Evolutionary conservation across 2,329 filamentous ascomycete genomes (phyloP), one percentile per base, ranked within the genome.

Genomic region (Rhynchosporium graminicola): DNA sequence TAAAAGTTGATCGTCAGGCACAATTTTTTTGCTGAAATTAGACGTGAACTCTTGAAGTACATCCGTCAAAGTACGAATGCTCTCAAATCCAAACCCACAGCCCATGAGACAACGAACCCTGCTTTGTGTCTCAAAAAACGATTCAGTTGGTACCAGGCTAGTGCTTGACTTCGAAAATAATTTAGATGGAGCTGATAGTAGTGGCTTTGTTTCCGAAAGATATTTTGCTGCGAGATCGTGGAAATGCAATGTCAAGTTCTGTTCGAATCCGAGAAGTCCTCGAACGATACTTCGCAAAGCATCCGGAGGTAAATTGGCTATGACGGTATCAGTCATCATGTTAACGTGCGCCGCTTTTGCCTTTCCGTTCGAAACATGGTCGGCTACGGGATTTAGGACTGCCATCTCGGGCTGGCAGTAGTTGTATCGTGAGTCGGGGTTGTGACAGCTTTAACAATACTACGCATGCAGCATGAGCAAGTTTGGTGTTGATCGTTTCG

Each of bases 281-380:
- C 77, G 70, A 58, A 79, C 67, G 4, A 80, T 71, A 6, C 72
- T 71, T 3, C 78, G 75, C 15, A 80, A 65, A 4, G 74, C 77
- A n/a, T 77, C 76, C 0, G 71, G 66, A 0, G 77, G 72, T 29
- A 80, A 64, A 51, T 77, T 80, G n/a, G 74, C 76, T 58, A 80
- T 77, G 61, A 80, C 74, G 3, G 75, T 78, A 61, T 80, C 78
- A 2, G 75, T 77, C 78, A 80, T 80, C 75, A 80, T 77, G 58
- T 80, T 80, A 64, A 80, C 77, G 66, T 80, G 78, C 31, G 77
- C 75, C 15, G 67, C 67, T 46, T 70, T 71, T n/a, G 66, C 66
- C 10, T 51, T 51, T 10, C 31, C 31, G 4, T 51, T 51, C 29
- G 28, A 15, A 2, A 28, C 10, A 51, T 15, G 6, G 28, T 28